phyloP scores from a whole-genome alignment of 345 rosid genomes.

The Kernera saxatilis region DNA sequence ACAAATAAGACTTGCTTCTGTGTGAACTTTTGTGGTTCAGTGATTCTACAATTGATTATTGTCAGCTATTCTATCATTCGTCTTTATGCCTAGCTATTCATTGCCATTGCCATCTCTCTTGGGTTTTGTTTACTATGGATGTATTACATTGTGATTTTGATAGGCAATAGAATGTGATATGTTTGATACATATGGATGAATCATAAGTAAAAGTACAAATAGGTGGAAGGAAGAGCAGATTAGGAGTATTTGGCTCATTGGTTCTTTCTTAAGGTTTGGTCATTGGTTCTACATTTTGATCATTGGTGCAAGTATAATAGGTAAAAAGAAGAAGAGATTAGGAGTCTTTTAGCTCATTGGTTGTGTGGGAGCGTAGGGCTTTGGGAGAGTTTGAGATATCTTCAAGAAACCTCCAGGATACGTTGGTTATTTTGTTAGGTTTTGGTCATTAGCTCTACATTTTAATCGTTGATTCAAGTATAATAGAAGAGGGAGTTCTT shows the following conservation, averaged over 20 bases:
- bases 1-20: background rate
- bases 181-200: background rate
- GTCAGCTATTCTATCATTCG: background rate
- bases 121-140: background rate
- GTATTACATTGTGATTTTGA: background rate
- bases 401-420: background rate
- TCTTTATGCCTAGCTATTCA: background rate
- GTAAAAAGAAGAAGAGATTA: background rate
- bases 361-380: background rate
- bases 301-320: too few relatives aligned
- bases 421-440: background rate
- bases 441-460: background rate
- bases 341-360: background rate
- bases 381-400: background rate
- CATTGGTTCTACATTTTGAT: too few relatives aligned
- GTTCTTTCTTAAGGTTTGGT: too few relatives aligned
- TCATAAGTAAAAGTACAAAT: background rate
- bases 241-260: background rate
- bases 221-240: background rate
- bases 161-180: background rate
- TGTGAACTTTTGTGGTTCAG: background rate
- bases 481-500: background rate
- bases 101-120: background rate
- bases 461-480: background rate
- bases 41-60: background rate